Evolutionary conservation across 1,284 basidiomycete genomes (phyloP).

Genomic region (Rhizoctonia solani): DNA sequence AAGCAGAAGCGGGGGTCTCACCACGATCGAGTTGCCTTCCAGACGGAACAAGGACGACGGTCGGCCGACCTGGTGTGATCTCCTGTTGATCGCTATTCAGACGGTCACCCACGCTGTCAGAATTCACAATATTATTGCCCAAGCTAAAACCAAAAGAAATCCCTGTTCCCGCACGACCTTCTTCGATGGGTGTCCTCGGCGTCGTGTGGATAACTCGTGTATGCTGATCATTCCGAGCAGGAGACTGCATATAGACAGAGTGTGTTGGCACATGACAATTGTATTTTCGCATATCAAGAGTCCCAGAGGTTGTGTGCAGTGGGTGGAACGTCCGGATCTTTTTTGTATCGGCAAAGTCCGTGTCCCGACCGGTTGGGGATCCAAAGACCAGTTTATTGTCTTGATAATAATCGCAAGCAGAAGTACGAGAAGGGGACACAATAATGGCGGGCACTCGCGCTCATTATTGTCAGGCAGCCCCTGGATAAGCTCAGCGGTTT

Average conservation of each 20-base stretch:
- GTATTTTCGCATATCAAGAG: conserved; percentile 18
- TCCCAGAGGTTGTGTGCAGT: conserved; percentile 22
- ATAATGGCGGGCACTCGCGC: conserved; percentile 10
- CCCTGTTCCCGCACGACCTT: conserved; percentile 14
- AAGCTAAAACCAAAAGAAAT: conserved; percentile 36
- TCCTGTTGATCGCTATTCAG: conserved; percentile 16
- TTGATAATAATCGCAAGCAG: conserved; percentile 12
- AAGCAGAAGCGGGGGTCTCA: conserved; percentile 31
- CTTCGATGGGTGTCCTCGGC: conserved; percentile 1
- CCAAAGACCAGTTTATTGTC: conserved; percentile 11
- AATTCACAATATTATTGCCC: conserved; percentile 6
- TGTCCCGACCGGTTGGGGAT: neutral
- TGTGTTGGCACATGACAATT: conserved; percentile 33
- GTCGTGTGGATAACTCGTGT: conserved; percentile 2
- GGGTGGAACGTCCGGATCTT: conserved; percentile 25
- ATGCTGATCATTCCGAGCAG: conserved; percentile 22
- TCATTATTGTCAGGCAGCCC: conserved; percentile 1
- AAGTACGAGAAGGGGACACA: conserved; percentile 2
- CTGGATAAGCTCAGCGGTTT: conserved; percentile 11
- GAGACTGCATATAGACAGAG: conserved; percentile 30
- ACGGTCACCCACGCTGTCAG: conserved; percentile 31
- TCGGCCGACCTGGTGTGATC: conserved; percentile 35
- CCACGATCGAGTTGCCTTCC: conserved; percentile 29
- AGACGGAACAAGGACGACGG: conserved; percentile 35
- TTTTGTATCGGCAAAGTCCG: conserved; percentile 30